Evolutionary conservation across 1,139 yeast genomes (phyloP).

Genomic region (Hanseniaspora gamundiae): DNA sequence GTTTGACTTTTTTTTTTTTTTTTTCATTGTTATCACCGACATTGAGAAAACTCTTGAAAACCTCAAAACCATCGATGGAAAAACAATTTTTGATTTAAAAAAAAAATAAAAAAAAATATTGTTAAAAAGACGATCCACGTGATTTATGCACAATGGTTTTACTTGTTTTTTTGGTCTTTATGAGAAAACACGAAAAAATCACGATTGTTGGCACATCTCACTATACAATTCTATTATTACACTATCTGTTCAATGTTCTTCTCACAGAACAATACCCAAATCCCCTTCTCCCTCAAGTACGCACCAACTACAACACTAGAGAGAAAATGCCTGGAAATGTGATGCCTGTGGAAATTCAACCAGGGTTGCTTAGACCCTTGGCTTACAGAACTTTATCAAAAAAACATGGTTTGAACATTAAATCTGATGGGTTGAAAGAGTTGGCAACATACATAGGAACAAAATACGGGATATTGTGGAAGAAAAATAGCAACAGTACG

Average conservation of each 20-base stretch:
- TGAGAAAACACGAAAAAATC: background rate
- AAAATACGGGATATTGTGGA: slow-evolving; percentile 80
- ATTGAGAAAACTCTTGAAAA: background rate
- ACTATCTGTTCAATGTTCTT: no score
- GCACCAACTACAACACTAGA: no score
- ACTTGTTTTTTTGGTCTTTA: background rate
- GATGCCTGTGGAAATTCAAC: slow-evolving; percentile 64
- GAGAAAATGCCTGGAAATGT: slow-evolving; percentile 17
- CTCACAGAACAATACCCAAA: no score
- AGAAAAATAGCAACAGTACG: slow-evolving; percentile 40
- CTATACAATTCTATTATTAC: no score
- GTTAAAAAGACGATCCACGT: no score
- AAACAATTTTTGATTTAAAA: background rate
- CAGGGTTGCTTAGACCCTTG: slow-evolving; percentile 75
- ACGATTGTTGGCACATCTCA: no score
- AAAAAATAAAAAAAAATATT: background rate
- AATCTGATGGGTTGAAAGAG: slow-evolving; percentile 66
- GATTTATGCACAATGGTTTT: no score
- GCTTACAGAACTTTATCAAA: slow-evolving; percentile 85
- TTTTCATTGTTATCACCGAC: no score
- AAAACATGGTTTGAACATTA: slow-evolving; percentile 83
- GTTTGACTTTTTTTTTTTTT: no score
- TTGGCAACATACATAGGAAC: slow-evolving; percentile 65
- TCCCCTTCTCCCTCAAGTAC: no score
- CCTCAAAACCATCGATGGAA: background rate